Conservation (phyloP, 2,329 filamentous ascomycete genomes). For the Cyphellophora attinorum region DNA sequence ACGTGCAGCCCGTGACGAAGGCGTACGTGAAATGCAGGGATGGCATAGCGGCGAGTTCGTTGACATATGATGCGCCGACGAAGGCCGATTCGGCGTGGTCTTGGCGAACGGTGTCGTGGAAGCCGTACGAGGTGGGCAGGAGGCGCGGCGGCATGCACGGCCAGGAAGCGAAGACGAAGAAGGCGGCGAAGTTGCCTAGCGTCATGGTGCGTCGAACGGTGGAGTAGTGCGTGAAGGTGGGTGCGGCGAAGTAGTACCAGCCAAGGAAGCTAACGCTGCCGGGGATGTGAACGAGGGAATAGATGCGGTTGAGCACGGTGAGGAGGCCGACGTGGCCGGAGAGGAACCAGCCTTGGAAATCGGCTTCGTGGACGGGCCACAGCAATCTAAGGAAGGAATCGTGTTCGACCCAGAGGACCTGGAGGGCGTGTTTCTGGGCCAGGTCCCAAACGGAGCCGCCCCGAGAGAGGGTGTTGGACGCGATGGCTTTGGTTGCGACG, state of each 20-base stretch:
- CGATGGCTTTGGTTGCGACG: slow-evolving; percentile 45
- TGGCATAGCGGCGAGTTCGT: slow-evolving; percentile 50
- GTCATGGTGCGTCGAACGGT: slow-evolving; percentile 51
- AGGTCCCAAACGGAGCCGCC: slow-evolving; percentile 35
- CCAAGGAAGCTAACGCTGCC: slow-evolving; percentile 37
- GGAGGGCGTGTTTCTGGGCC: slow-evolving; percentile 35
- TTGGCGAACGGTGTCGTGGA: slow-evolving; percentile 52
- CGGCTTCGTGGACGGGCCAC: slow-evolving; percentile 32
- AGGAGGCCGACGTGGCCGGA: slow-evolving; percentile 30
- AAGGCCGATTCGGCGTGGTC: slow-evolving; percentile 44
- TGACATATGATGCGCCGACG: slow-evolving; percentile 48
- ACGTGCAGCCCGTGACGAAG: slow-evolving; percentile 45
- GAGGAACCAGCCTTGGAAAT: slow-evolving; percentile 36
- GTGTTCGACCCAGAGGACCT: slow-evolving; percentile 35
- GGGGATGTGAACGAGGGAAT: slow-evolving; percentile 42
- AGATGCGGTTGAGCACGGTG: slow-evolving; percentile 40
- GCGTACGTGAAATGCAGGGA: slow-evolving; percentile 48
- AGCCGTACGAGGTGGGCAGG: slow-evolving; percentile 50
- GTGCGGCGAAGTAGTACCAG: slow-evolving; percentile 32
- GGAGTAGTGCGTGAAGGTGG: slow-evolving; percentile 43
- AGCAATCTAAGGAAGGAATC: slow-evolving; percentile 27
- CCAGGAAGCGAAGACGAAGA: slow-evolving; percentile 53
- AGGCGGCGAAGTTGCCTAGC: slow-evolving; percentile 52
- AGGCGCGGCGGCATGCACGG: slow-evolving; percentile 56
- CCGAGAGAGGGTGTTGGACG: slow-evolving; percentile 42